Evolutionary conservation across 768 basidiomycete species (phyloP).

Genomic region (Leccinum longicurvipes): DNA sequence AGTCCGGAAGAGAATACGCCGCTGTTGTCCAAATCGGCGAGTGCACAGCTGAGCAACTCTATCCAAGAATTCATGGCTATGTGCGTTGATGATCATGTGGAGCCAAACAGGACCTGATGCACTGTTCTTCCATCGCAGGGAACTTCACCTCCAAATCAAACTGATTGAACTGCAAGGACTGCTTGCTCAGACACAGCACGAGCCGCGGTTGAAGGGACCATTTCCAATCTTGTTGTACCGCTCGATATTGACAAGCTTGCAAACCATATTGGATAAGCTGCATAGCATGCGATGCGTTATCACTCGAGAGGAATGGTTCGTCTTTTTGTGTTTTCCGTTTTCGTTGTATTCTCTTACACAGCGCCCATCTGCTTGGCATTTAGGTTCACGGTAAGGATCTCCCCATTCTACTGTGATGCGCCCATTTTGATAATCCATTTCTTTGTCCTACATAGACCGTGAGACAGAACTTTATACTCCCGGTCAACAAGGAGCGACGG

Average conservation of each 20-base stretch:
- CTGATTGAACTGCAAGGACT: slow-evolving; percentile 81
- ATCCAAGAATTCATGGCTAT: slow-evolving; percentile 91
- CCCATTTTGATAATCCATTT: neutral
- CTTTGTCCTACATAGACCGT: slow-evolving; percentile 59
- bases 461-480: slow-evolving; percentile 81
- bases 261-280: slow-evolving; percentile 81
- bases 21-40: slow-evolving; percentile 34
- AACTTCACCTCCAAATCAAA: slow-evolving; percentile 90
- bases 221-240: slow-evolving; percentile 88
- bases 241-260: slow-evolving; percentile 74
- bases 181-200: slow-evolving; percentile 86
- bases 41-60: slow-evolving; percentile 53
- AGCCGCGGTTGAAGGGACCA: slow-evolving; percentile 93
- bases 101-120: neutral
- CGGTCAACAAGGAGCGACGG: slow-evolving; percentile 83
- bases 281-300: slow-evolving; percentile 99
- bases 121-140: slow-evolving; percentile 51
- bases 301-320: slow-evolving; percentile 89
- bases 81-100: slow-evolving; percentile 40
- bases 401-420: neutral
- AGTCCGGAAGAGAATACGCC: slow-evolving; percentile 31
- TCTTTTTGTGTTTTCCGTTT: slow-evolving; percentile 4
- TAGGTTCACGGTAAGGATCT: slow-evolving; percentile 66
- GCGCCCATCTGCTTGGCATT: neutral
- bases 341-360: slow-evolving; percentile 8